Evolutionary conservation across 2,329 filamentous ascomycete species (phyloP).

Genomic region (Fusarium paranaense): DNA sequence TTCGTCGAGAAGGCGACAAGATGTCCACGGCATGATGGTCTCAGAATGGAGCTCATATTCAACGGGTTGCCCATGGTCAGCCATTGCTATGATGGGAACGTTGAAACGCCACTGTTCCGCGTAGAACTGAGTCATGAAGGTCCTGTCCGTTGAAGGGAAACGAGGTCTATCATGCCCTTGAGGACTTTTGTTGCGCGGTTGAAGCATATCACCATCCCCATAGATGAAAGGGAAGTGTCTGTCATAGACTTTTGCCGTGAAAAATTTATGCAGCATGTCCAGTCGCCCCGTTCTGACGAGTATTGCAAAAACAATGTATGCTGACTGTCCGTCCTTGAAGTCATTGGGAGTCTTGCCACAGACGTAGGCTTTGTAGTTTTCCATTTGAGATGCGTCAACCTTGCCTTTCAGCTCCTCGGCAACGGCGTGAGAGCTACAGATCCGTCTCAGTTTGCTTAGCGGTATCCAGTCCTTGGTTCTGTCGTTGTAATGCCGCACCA

Average conservation of each 20-base stretch:
- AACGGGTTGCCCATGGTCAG: rapidly evolving
- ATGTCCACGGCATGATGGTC: conserved; percentile 1
- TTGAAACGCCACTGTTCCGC: background rate
- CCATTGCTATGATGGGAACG: background rate
- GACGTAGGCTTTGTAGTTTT: too few relatives aligned
- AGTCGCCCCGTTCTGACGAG: too few relatives aligned
- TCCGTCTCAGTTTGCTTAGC: background rate
- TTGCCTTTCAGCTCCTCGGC: background rate
- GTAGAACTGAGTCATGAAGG: background rate
- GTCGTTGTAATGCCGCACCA: background rate
- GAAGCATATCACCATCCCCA: too few relatives aligned
- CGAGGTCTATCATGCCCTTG: too few relatives aligned
- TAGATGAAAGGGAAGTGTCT: too few relatives aligned
- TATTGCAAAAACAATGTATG: too few relatives aligned
- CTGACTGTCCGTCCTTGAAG: too few relatives aligned
- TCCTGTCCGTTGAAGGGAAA: background rate
- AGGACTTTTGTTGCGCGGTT: too few relatives aligned
- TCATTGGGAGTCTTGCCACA: too few relatives aligned
- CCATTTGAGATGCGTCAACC: too few relatives aligned
- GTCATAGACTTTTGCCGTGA: too few relatives aligned
- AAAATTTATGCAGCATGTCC: too few relatives aligned
- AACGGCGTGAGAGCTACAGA: background rate
- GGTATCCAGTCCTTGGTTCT: background rate
- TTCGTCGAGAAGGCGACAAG: rapidly evolving
- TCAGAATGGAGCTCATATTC: background rate